These are phyloP conservation scores for Eutrema japonicum DNA, from an alignment of 345 rosid species.

Conservation along the genomic window DNA sequence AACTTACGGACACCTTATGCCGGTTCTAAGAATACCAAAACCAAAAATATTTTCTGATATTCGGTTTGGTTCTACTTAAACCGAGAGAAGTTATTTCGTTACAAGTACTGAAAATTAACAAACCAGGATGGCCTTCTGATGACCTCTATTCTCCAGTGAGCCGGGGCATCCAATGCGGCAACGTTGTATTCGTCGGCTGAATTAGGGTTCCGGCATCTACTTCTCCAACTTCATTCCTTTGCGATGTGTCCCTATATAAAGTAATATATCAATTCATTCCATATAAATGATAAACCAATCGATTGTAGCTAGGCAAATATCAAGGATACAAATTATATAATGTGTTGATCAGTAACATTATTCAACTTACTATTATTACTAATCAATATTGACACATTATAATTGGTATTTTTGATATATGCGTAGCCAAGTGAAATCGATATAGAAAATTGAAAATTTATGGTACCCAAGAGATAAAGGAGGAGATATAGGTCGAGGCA, in stretches of 20 bases:
- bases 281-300: not conserved
- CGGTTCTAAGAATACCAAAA: not conserved
- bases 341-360: not conserved
- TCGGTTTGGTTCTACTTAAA: conserved; percentile 20
- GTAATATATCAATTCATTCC: not conserved
- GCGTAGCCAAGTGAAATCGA: not conserved
- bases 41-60: not conserved
- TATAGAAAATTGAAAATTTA: not conserved
- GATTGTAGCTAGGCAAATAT: not conserved
- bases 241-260: conserved; percentile 26
- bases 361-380: not conserved
- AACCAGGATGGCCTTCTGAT: not conserved
- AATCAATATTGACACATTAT: not conserved
- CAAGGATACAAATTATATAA: conserved; percentile 1
- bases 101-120: conserved; percentile 18
- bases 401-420: not conserved
- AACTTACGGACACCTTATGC: not conserved
- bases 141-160: conserved; percentile 20
- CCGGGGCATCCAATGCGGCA: conserved; percentile 45
- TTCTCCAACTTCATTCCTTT: conserved; percentile 20
- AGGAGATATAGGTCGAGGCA: conserved; percentile 38
- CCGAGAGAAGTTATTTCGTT: conserved; percentile 25
- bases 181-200: conserved; percentile 16
- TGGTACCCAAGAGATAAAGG: conserved; percentile 57
- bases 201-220: conserved; percentile 5